phyloP scores from a whole-genome alignment of 148 eudicot species.

The Nepenthes mirabilis region DNA sequence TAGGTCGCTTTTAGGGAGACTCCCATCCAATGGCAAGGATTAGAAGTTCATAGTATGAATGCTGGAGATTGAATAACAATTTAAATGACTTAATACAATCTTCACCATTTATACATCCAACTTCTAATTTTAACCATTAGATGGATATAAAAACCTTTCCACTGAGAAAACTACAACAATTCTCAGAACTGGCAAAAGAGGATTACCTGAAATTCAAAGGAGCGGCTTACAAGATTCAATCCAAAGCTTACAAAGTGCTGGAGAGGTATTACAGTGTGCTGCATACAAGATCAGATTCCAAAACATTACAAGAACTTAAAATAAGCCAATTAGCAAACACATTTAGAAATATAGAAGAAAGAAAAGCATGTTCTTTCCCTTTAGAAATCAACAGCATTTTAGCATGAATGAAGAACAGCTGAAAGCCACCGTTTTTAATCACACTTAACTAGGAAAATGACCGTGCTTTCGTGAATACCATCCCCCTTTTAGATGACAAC shows the following conservation, averaged over 20 bases:
- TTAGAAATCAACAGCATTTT: background rate
- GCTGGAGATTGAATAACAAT: no score
- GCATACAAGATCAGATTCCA: slow-evolving; percentile 11
- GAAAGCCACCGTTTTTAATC: no score
- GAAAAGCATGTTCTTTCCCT: background rate
- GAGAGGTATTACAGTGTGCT: slow-evolving; percentile 96
- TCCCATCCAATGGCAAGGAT: background rate
- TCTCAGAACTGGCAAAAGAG: background rate
- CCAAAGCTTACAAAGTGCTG: slow-evolving; percentile 89
- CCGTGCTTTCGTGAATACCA: no score
- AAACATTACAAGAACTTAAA: no score
- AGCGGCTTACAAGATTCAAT: slow-evolving; percentile 87
- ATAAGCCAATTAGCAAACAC: background rate
- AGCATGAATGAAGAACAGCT: no score
- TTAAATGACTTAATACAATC: no score
- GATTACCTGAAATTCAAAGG: slow-evolving; percentile 86
- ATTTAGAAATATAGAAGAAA: background rate
- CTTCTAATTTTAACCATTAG: no score
- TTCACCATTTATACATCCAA: no score
- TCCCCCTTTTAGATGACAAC: no score
- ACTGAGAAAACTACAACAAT: background rate
- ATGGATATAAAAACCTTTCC: no score
- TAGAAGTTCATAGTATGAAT: slow-evolving; percentile 1
- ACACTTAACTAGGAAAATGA: no score
- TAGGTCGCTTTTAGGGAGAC: no score